Conservation (phyloP, 1,284 basidiomycete species). For the Ceratorhiza oryzae-sativae region DNA sequence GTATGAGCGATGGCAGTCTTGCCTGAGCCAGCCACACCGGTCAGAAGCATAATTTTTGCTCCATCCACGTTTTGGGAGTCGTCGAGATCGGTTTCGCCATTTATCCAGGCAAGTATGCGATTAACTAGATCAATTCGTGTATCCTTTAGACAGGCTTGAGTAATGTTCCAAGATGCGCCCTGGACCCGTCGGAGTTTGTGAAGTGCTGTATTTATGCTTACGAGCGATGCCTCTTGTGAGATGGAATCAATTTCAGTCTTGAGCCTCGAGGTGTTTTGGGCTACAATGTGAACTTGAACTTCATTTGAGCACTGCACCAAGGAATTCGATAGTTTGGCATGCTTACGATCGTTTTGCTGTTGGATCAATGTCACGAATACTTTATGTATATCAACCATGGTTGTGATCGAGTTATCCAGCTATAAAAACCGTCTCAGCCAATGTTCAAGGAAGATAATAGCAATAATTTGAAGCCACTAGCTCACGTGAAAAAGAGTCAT, state of each 20-base stretch:
- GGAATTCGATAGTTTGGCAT: not conserved
- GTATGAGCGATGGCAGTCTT: conserved; percentile 21
- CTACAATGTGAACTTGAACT: not conserved
- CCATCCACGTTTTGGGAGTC: not conserved
- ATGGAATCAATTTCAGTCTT: not conserved
- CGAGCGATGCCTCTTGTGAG: not conserved
- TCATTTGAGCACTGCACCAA: not conserved
- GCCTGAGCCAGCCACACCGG: not conserved
- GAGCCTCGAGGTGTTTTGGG: not conserved
- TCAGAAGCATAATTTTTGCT: conserved; percentile 1
- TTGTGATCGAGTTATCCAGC: not conserved
- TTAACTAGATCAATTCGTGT: not conserved
- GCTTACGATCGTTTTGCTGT: not conserved
- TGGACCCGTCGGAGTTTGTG: not conserved
- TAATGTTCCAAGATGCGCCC: conserved; percentile 1
- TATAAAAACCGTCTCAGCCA: not conserved
- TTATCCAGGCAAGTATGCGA: not conserved
- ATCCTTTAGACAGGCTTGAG: not conserved
- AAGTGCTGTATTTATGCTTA: not conserved
- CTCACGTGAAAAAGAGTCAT: not conserved
- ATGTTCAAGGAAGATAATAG: not conserved
- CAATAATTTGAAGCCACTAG: not conserved
- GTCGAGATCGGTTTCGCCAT: not conserved
- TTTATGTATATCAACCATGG: not conserved
- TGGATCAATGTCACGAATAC: not conserved